Base-by-base conservation (phyloP, 2,329 filamentous ascomycete genomes). In the Penicillium corylophilum region DNA sequence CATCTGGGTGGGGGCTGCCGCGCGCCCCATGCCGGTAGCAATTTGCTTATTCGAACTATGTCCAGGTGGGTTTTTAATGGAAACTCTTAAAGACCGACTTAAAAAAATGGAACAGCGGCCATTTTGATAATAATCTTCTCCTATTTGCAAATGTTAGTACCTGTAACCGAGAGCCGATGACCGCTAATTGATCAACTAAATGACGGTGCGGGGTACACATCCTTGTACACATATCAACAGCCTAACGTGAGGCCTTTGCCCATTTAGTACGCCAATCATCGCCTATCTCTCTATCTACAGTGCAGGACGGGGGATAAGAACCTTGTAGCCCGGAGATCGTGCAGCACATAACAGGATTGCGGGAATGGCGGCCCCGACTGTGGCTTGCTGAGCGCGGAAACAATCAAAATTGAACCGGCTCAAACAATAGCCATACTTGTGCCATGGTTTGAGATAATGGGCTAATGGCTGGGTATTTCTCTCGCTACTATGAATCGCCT, bases 1-100 rank as follows among this genome's bases (percentile, higher is more conserved):
- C 54, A 58, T 63, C 26, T 60, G 57, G 15, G 59, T 63, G 56
- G 62, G 56, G 50, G 35, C 51, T 48, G 55, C 57, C 42, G 56
- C 47, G 52, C 51, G 46, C 43, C 48, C 46, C 46, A 55, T 58
- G 15, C 35, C 42, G 47, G 26, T 28, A 28, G 26, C 7, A 28
- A 43, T 16, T n/a, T 35, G 31, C 31, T 35, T 35, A 18, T 16
- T 18, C 18, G 15, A n/a, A 35, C 18, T 35, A 28, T 28, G 26
- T 10, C 26, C 8, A 28, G 26, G 15, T 16, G n/a, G n/a, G n/a
- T 35, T 5, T 5, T n/a, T 35, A 2, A 6, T n/a, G 31, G n/a
- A 2, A 18, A 35, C n/a, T 35, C n/a, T n/a, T n/a, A 18, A 35
- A 8, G n/a, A 6, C 18, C 18, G 31, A 18, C 7, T 3, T 7